Conservation (phyloP, 306 rosid genomes). For the Rubus parviflorus region DNA sequence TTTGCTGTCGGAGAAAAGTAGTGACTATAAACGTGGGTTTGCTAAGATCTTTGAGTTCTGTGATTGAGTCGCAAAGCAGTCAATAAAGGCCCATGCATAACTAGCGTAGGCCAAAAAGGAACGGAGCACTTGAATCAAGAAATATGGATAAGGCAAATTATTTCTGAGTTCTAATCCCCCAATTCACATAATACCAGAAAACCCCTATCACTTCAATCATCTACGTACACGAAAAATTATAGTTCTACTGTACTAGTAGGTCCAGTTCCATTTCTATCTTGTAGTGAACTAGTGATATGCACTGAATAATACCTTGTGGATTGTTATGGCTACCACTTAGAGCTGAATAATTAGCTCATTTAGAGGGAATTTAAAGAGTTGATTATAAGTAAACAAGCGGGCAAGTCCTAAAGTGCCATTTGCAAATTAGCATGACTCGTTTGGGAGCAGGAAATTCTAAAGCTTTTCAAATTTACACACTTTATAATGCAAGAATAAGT, state of each 20-base stretch:
- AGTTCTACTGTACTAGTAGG: not conserved
- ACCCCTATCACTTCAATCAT: conserved; percentile 5
- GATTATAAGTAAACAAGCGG: too few species aligned
- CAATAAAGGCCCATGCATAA: conserved; percentile 36
- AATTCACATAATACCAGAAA: conserved; percentile 17
- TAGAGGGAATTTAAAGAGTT: too few species aligned
- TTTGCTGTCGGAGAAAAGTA: conserved; percentile 52
- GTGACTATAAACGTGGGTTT: conserved; percentile 31
- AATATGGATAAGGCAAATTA: conserved; percentile 21
- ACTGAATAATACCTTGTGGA: not conserved
- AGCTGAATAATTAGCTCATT: not conserved
- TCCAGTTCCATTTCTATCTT: not conserved
- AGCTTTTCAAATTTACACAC: not conserved
- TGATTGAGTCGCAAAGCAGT: conserved; percentile 33
- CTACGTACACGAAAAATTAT: not conserved
- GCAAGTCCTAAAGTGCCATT: too few species aligned
- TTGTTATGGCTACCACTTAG: not conserved
- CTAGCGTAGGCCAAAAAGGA: not conserved
- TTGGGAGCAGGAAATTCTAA: not conserved
- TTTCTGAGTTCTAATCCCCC: conserved; percentile 9
- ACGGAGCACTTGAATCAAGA: conserved; percentile 21
- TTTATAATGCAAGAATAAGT: not conserved
- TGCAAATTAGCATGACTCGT: too few species aligned
- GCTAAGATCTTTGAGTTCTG: conserved; percentile 29
- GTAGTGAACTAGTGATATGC: not conserved